Evolutionary conservation across 2,329 filamentous ascomycete species (phyloP).

Genomic region (Beauveria sp.): DNA sequence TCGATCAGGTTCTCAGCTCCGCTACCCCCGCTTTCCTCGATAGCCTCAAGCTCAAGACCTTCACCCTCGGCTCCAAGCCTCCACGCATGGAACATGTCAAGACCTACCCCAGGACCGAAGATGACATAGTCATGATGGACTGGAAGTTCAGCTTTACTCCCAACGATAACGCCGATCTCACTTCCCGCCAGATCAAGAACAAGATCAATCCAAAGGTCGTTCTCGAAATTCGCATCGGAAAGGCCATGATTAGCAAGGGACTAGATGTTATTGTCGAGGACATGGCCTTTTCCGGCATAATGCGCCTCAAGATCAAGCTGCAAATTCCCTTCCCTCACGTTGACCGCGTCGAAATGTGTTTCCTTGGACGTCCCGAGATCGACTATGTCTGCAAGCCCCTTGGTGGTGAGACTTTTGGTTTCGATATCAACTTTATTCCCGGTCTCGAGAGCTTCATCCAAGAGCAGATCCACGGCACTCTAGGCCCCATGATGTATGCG

Average conservation of each 20-base stretch:
- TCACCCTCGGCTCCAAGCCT: conserved; percentile 89
- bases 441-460: conserved; percentile 89
- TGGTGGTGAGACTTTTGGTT: conserved; percentile 89
- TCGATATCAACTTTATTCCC: conserved; percentile 98
- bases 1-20: conserved; percentile 91
- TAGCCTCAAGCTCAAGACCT: conserved; percentile 86
- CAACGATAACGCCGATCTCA: conserved; percentile 89
- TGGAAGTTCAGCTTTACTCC: conserved; percentile 99
- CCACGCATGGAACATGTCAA: conserved; percentile 96
- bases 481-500: conserved; percentile 95
- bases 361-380: conserved; percentile 79
- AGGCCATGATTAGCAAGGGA: conserved; percentile 94
- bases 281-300: conserved; percentile 90
- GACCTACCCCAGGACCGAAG: conserved; percentile 91
- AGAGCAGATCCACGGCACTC: conserved; percentile 90
- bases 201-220: conserved; percentile 97
- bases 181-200: conserved; percentile 79
- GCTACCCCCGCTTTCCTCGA: conserved; percentile 89
- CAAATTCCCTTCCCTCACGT: conserved; percentile 94
- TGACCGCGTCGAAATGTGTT: conserved; percentile 90
- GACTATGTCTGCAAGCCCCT: conserved; percentile 98
- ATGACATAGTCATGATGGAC: conserved; percentile 96
- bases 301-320: conserved; percentile 96
- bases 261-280: conserved; percentile 97
- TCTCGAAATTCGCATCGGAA: conserved; percentile 88